Percentiles rank a stretch among this genome's conserved stretches.
Evolutionary conservation across 495 filamentous ascomycete species (phyloP).

Genomic region (Hyaloscypha finlandica): DNA sequence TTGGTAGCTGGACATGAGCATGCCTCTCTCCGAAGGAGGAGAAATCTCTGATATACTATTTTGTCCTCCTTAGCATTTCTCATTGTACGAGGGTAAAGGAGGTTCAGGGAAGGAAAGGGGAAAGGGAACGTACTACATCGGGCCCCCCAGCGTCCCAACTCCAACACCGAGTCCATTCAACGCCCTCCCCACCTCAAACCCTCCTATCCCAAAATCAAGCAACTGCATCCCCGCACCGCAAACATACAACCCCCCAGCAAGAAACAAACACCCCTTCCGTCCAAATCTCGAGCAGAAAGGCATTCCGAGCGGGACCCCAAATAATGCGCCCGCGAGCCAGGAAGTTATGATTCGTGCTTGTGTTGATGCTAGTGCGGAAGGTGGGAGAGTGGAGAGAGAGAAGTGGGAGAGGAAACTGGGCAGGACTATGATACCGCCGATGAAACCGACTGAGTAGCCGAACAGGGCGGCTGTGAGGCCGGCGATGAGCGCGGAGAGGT

Average conservation of each 20-base stretch:
- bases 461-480: slow-evolving; percentile 18
- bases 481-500: slow-evolving; percentile 9
- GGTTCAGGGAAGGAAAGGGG: neutral
- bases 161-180: slow-evolving; percentile 21
- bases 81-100: neutral
- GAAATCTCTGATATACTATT: slow-evolving; percentile 20
- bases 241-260: slow-evolving; percentile 3
- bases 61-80: neutral
- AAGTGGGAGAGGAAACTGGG: slow-evolving; percentile 16
- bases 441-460: slow-evolving; percentile 20
- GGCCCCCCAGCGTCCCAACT: slow-evolving; percentile 10
- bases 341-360: slow-evolving; percentile 14
- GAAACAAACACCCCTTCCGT: slow-evolving; percentile 8
- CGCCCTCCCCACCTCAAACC: slow-evolving; percentile 5
- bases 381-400: slow-evolving; percentile 1
- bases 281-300: slow-evolving; percentile 11
- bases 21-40: slow-evolving; percentile 9
- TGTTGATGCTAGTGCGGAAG: slow-evolving; percentile 8
- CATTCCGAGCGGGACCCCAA: slow-evolving; percentile 17
- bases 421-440: slow-evolving; percentile 17
- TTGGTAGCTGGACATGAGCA: slow-evolving; percentile 21
- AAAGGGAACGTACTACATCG: slow-evolving; percentile 14
- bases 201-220: neutral
- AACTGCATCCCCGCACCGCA: slow-evolving; percentile 9
- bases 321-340: slow-evolving; percentile 15